These are phyloP conservation scores for Carex pumila DNA, from an alignment of 176 grass and related monocot species.

Conservation along the genomic window DNA sequence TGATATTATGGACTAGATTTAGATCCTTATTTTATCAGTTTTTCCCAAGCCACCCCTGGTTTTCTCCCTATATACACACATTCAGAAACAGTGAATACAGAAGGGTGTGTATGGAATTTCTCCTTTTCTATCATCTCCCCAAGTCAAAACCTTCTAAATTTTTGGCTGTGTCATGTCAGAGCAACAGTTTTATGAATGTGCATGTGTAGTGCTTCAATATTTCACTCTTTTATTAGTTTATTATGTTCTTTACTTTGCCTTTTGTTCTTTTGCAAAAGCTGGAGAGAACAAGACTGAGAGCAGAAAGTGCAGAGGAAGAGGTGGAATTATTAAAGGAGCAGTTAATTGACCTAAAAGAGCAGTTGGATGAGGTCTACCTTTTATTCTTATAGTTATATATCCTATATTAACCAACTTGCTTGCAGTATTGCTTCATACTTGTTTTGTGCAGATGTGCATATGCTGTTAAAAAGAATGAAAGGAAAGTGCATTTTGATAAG, in stretches of 20 bases:
- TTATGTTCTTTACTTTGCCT: constrained; percentile 6
- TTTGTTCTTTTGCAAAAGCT: constrained; percentile 38
- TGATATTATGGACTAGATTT: not conserved
- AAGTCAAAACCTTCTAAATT: not conserved
- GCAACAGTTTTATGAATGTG: not conserved
- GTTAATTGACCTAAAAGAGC: constrained; percentile 47
- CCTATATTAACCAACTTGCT: not conserved
- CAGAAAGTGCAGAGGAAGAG: constrained; percentile 64
- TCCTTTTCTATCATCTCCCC: not conserved
- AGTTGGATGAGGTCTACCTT: constrained; percentile 55
- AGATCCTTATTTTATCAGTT: not conserved
- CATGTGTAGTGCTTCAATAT: constrained; percentile 11
- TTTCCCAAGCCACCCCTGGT: not conserved
- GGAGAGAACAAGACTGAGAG: constrained; percentile 62
- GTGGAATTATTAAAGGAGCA: constrained; percentile 53
- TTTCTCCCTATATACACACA: not conserved
- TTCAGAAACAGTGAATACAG: not conserved
- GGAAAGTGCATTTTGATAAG: not conserved
- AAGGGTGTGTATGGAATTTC: not conserved
- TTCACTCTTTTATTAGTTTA: constrained; percentile 5
- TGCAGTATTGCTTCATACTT: not conserved
- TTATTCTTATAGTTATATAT: not conserved
- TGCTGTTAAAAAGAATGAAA: not conserved
- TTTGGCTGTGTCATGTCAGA: not conserved
- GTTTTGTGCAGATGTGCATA: not conserved